These are phyloP conservation scores for Metarhizium sp. DNA, from an alignment of 2,329 filamentous ascomycete species.

Conservation along the genomic window DNA sequence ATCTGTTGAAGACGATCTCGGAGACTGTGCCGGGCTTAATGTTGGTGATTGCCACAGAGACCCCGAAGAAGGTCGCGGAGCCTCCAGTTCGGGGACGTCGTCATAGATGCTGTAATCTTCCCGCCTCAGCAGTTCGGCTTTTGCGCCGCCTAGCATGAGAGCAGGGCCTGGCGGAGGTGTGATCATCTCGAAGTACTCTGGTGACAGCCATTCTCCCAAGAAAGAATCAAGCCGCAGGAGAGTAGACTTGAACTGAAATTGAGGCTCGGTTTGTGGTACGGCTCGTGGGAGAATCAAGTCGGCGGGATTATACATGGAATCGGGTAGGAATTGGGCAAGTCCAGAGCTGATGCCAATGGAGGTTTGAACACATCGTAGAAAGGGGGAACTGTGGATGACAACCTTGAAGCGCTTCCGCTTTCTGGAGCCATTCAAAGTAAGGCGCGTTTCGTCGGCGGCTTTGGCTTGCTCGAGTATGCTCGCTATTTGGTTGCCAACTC, in stretches of 20 bases:
- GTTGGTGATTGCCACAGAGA: conserved; percentile 25
- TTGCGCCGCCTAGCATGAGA: conserved; percentile 82
- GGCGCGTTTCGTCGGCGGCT: conserved; percentile 28
- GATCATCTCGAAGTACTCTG: conserved; percentile 88
- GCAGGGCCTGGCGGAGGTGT: conserved; percentile 78
- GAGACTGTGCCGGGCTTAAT: conserved; percentile 14
- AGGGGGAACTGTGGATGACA: conserved; percentile 88
- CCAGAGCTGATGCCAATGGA: conserved; percentile 82
- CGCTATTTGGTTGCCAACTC: conserved; percentile 76
- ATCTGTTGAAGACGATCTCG: conserved; percentile 15
- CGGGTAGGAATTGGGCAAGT: conserved; percentile 49
- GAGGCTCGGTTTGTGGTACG: conserved; percentile 14
- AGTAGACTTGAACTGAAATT: conserved; percentile 38
- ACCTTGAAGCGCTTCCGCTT: conserved; percentile 61
- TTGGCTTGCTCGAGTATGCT: conserved; percentile 52
- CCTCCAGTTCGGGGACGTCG: conserved; percentile 11
- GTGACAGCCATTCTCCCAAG: conserved; percentile 89
- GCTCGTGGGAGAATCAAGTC: conserved; percentile 26
- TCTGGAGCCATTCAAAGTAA: conserved; percentile 11
- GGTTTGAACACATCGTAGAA: conserved; percentile 85
- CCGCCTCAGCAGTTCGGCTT: conserved; percentile 72
- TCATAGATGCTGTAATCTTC: conserved; percentile 54
- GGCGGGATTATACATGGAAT: conserved; percentile 21
- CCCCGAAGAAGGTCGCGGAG: conserved; percentile 13
- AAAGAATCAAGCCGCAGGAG: conserved; percentile 81